Evolutionary conservation across 345 rosid genomes (phyloP), one percentile per base, ranked within the genome.

Genomic region (Eucalyptus urophylla): DNA sequence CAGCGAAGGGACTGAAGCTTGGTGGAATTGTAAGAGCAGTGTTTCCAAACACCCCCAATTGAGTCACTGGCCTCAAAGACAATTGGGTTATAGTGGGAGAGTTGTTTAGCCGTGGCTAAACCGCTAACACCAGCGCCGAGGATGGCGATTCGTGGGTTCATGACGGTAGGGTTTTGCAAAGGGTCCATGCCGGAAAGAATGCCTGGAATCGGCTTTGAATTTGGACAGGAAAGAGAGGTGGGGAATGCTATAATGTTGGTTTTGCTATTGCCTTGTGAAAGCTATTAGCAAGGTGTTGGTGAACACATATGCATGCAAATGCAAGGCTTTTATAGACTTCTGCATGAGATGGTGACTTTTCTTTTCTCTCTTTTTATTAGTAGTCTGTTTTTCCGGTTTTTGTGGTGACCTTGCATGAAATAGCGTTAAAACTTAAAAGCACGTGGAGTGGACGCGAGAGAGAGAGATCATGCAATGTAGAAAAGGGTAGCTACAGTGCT

Each of bases 81-180:
- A 4, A 94, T 88, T 1, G 99, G 99, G 87, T 92, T 89, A 89
- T 96, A 93, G 88, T 54, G 93, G 53, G 94, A 89, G 27, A 97
- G 95, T 92, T 97, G 95, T 87, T 96, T 97, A 54, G 96, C 94
- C 1, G 94, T 95, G 2, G 99, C 98, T 60, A 97, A 60, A 87
- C 99, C 99, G 25, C 99, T 97, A 47, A 97, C 96, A 14, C 99
- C 99, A 22, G 96, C 98, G 24, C 99, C 99, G 11, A 97, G 94
- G 87, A 97, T 96, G 29, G 94, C 98, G 21, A 97, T 87, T 92
- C 90, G 94, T 17, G 89, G 87, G 37, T 31, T 89, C 49, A 86
- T 47, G 87, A 86, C 19, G 25, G 65, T 14, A 58, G 25, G 50
- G 49, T 86, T 67, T 76, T 76, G 83, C 24, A 44, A 24, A 14